phyloP scores from a whole-genome alignment of 2,329 filamentous ascomycete genomes.

The Berkeleyomyces basicola region DNA sequence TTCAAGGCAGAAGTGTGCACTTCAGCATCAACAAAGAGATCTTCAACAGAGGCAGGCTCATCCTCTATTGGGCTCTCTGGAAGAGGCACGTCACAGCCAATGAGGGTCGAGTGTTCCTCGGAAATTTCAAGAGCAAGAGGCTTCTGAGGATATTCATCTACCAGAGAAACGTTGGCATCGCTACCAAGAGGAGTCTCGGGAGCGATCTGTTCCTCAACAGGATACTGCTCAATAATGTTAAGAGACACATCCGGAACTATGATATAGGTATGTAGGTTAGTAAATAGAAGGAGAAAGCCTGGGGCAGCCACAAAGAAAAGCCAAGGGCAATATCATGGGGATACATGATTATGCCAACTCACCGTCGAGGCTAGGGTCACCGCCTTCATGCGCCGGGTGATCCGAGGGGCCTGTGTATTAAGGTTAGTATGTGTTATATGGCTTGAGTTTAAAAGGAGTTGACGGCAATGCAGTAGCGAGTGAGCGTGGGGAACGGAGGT shows the following conservation, averaged over 20 bases:
- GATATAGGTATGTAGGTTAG: background rate
- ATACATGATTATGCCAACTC: background rate
- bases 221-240: background rate
- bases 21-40: background rate
- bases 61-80: background rate
- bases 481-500: background rate
- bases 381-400: background rate
- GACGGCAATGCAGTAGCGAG: background rate
- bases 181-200: background rate
- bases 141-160: no score
- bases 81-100: background rate
- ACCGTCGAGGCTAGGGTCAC: background rate
- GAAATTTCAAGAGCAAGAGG: background rate
- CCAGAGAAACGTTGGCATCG: background rate
- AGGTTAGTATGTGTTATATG: conserved; percentile 3
- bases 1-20: background rate
- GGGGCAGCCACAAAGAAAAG: background rate
- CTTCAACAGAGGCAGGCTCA: background rate
- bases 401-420: background rate
- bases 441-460: background rate
- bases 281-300: background rate
- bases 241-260: background rate
- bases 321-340: background rate
- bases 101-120: background rate
- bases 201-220: background rate